Evolutionary conservation across 1,284 basidiomycete genomes (phyloP).

Genomic region (Ceratobasidium sp.): DNA sequence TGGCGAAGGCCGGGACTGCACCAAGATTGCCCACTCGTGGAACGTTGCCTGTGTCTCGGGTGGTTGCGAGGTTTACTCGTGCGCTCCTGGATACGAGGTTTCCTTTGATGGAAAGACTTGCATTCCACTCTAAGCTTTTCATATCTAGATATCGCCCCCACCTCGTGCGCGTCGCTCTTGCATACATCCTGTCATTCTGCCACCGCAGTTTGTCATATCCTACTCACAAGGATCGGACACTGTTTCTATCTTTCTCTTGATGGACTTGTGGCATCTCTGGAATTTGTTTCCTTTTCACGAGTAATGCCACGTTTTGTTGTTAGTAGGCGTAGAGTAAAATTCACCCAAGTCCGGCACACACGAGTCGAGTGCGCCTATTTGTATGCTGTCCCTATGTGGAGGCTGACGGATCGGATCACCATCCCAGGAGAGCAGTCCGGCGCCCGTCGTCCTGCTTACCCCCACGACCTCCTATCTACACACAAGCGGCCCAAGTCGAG

Average conservation of each 20-base stretch:
- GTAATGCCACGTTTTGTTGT: constrained; percentile 4
- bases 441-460: constrained; percentile 11
- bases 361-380: background rate
- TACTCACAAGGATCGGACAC: background rate
- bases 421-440: background rate
- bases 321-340: background rate
- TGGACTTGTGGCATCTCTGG: constrained; percentile 3
- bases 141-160: too few relatives aligned
- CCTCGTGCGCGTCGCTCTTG: too few relatives aligned
- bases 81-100: constrained; percentile 65
- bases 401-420: constrained; percentile 8
- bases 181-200: background rate
- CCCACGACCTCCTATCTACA: background rate
- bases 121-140: constrained; percentile 57
- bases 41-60: constrained; percentile 75
- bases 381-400: constrained; percentile 10
- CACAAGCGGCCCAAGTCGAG: background rate
- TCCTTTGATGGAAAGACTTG: constrained; percentile 65
- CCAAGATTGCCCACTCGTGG: constrained; percentile 68
- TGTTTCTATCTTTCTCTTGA: background rate
- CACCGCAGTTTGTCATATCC: background rate
- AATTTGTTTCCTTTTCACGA: constrained; percentile 1
- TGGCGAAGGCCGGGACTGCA: constrained; percentile 76
- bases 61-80: constrained; percentile 69
- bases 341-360: background rate